These are phyloP conservation scores for Fonsecaea multimorphosa DNA, from an alignment of 2,329 filamentous ascomycete genomes.

Conservation along the genomic window DNA sequence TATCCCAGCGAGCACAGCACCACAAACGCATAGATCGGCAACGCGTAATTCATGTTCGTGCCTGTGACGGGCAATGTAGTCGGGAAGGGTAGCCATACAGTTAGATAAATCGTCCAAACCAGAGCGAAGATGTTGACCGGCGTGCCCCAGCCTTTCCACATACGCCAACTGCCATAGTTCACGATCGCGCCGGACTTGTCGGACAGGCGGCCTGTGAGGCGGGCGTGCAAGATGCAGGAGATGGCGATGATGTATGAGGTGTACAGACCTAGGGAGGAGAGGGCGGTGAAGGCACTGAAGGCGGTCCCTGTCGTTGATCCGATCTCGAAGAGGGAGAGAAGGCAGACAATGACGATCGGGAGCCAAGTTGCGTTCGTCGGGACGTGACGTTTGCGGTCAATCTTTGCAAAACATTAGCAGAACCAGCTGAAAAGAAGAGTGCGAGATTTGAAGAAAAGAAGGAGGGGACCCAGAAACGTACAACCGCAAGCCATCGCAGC, in stretches of 20 bases:
- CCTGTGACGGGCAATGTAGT: constrained; percentile 44
- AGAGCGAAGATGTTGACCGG: constrained; percentile 47
- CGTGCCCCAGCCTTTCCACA: constrained; percentile 42
- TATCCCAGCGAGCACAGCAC: constrained; percentile 30
- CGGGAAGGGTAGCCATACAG: constrained; percentile 46
- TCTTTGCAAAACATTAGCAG: constrained; percentile 29
- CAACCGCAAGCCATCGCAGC: constrained; percentile 47
- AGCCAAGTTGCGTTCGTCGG: constrained; percentile 50
- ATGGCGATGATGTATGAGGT: constrained; percentile 51
- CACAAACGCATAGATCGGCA: constrained; percentile 44
- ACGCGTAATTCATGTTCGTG: constrained; percentile 49
- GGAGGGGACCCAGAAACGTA: constrained; percentile 7
- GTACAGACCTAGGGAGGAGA: constrained; percentile 49
- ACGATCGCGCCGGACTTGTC: constrained; percentile 26
- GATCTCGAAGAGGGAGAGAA: constrained; percentile 51
- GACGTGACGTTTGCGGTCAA: constrained; percentile 46
- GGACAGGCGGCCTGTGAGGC: constrained; percentile 42
- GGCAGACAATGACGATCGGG: constrained; percentile 44
- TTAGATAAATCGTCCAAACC: constrained; percentile 42
- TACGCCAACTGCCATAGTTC: constrained; percentile 43
- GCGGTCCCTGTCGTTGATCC: constrained; percentile 46
- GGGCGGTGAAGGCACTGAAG: constrained; percentile 49
- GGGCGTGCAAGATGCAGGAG: constrained; percentile 36
- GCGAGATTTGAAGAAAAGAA: not conserved
- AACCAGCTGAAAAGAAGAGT: not conserved